Evolutionary conservation across 352 stramenopile genomes (phyloP).

Genomic region (Phytophthora melonis): DNA sequence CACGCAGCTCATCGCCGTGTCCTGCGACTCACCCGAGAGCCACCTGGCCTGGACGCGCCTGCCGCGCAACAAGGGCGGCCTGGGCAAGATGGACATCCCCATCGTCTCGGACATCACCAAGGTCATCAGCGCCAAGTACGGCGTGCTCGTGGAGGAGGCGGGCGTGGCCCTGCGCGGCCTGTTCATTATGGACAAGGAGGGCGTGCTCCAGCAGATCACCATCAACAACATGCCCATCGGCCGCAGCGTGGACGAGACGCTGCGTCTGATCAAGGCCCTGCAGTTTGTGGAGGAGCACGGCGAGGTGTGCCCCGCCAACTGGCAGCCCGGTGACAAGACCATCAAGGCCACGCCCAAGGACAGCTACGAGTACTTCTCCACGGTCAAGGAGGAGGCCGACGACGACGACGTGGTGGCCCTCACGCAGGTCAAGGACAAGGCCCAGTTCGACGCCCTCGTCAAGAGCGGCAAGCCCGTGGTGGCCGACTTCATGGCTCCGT

Average conservation of each 20-base stretch:
- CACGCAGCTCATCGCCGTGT: slow-evolving; percentile 90
- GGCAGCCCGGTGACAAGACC: slow-evolving; percentile 92
- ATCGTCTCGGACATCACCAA: slow-evolving; percentile 95
- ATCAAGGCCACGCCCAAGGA: slow-evolving; percentile 90
- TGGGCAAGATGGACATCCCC: slow-evolving; percentile 94
- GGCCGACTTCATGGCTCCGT: slow-evolving; percentile 87
- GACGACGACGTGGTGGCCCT: slow-evolving; percentile 53
- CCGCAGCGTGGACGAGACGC: slow-evolving; percentile 92
- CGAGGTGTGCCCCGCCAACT: slow-evolving; percentile 94
- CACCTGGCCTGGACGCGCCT: slow-evolving; percentile 92
- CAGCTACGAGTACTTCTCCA: slow-evolving; percentile 87
- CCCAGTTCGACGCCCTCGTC: slow-evolving; percentile 68
- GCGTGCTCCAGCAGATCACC: slow-evolving; percentile 88
- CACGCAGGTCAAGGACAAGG: slow-evolving; percentile 67
- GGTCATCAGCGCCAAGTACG: slow-evolving; percentile 92
- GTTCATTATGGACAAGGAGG: slow-evolving; percentile 95
- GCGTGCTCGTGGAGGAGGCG: slow-evolving; percentile 87
- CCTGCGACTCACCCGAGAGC: slow-evolving; percentile 91
- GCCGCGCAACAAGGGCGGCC: slow-evolving; percentile 91
- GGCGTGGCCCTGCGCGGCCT: slow-evolving; percentile 91
- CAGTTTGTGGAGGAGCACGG: slow-evolving; percentile 94
- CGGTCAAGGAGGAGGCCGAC: slow-evolving; percentile 62
- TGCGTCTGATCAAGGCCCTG: slow-evolving; percentile 93
- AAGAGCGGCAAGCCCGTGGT: slow-evolving; percentile 79
- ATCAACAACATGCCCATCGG: slow-evolving; percentile 95